A percentile compares a stretch with the other conserved stretches of the same genome.
Evolutionary conservation across 208 protist genomes (phyloP).

Genomic region (Wallacemonas collosoma): DNA sequence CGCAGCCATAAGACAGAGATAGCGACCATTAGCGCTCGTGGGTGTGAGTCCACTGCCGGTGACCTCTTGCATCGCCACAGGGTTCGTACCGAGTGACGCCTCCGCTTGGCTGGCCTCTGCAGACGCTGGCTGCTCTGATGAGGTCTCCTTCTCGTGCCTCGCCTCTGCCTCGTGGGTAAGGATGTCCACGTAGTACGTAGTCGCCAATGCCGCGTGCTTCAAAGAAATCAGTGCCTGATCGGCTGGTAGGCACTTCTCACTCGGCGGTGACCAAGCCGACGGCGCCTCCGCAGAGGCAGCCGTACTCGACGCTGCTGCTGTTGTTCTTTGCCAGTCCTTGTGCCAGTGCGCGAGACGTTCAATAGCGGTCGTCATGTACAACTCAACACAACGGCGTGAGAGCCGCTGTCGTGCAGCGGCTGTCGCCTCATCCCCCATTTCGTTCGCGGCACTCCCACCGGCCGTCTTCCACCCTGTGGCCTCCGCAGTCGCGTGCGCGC

Average conservation of each 20-base stretch:
- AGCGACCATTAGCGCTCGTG: conserved; percentile 70
- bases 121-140: too few species aligned
- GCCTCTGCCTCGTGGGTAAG: not conserved
- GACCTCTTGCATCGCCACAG: not conserved
- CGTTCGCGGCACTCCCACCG: conserved; percentile 4
- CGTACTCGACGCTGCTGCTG: not conserved
- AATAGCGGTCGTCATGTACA: not conserved
- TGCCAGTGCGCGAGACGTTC: not conserved
- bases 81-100: not conserved
- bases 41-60: conserved; percentile 26
- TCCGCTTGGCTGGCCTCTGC: too few species aligned
- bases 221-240: not conserved
- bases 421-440: conserved; percentile 25
- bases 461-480: too few species aligned
- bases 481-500: not conserved
- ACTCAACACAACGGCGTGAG: conserved; percentile 7
- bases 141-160: not conserved
- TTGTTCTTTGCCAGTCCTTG: not conserved
- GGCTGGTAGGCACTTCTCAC: conserved; percentile 4
- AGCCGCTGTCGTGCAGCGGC: conserved; percentile 11
- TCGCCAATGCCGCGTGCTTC: conserved; percentile 19
- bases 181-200: conserved; percentile 31
- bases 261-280: not conserved
- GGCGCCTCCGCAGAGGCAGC: not conserved
- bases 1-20: conserved; percentile 68